Evolutionary conservation across 1,139 yeast species (phyloP), one percentile per base, ranked within the genome.

Genomic region (Geotrichum restrictum): DNA sequence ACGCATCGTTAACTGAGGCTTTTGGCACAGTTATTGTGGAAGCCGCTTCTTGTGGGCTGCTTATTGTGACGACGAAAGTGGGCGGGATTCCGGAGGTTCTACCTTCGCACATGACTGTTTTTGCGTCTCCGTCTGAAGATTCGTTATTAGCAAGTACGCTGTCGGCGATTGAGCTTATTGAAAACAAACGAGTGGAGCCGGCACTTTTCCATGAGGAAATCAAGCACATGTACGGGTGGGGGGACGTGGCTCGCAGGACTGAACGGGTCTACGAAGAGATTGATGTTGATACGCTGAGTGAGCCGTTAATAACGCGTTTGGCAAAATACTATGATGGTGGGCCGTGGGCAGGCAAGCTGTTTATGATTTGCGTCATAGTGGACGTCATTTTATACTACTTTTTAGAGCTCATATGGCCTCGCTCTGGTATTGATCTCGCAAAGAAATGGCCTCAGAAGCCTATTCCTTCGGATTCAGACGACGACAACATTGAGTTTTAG

Each of bases 21-120:
- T 94, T 94, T 71, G 99, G 99, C 1, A 93, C 98, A 0, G 98
- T 89, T 0, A 73, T 94, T 21, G 96, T 94, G 0, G 99, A 94
- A 66, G 99, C 99, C 0, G 98, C 98, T 0, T 86, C 96, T 0
- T 93, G 98, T 72, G 98, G 98, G 0, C 69, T 94, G 37, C 76
- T 88, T 33, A 96, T 94, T 1, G 98, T 94, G 0, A 91, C 98
- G 0, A 94, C 99, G 0, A 83, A 83, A 57, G 98, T 94, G 0
- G 99, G 99, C 1, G 99, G 98, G 3, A 91, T 93, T 42, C 98
- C 98, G 0, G 99, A 94, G 64, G 98, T 94, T 3, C 70, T 94
- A 41, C 99, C 98, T 0, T 77, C 79, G 27, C 88, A 89, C 63
- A 93, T 94, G 98, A 89, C 96, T 0, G 86, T 85, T 2, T 93